Base-by-base conservation (phyloP, 768 basidiomycete species). In the Tremella fuciformis region DNA sequence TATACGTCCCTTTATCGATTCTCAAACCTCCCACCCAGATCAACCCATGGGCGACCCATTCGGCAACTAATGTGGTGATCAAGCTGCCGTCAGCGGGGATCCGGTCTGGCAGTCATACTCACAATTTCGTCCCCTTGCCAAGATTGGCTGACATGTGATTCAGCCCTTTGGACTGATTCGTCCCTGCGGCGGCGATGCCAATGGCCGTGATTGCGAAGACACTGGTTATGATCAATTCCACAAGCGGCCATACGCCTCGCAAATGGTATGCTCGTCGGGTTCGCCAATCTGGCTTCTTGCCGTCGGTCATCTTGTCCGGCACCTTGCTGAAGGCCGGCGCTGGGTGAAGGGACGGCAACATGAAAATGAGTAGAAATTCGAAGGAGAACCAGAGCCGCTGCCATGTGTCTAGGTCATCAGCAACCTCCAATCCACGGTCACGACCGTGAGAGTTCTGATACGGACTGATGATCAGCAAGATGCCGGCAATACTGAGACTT, bases 391-490 rank as follows among this genome's bases (percentile, higher is more conserved):
- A 34, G 4, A 34, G 11, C 11, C 29, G 29, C 11, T 34, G 29
- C 29, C 29, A 34, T 6, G 29, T 34, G 29, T 34, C 29, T 34
- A 11, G 29, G 29, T 11, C 11, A 11, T 34, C 29, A 34, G 29
- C 29, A 11, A 34, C 11, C 29, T 34, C 6, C 42, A 46, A 46
- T 6, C 22, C 6, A 15, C 6, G 4, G 42, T 15, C 42, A 6
- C 16, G 22, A 8, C 6, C 15, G 6, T 46, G n/a, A 4, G 8
- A 46, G 22, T 6, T 4, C 6, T 15, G 42, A 46, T 46, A 18
- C 42, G n/a, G 6, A 46, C 42, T 46, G 42, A 46, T 46, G 6
- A 46, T 46, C n/a, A 46, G 15, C 42, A 46, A 46, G 42, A 46
- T 46, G 42, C n/a, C n/a, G 16, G 42, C 42, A 8, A 22, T 8